phyloP scores from a whole-genome alignment of 2,329 filamentous ascomycete species.

The Scolecobasidium constrictum region DNA sequence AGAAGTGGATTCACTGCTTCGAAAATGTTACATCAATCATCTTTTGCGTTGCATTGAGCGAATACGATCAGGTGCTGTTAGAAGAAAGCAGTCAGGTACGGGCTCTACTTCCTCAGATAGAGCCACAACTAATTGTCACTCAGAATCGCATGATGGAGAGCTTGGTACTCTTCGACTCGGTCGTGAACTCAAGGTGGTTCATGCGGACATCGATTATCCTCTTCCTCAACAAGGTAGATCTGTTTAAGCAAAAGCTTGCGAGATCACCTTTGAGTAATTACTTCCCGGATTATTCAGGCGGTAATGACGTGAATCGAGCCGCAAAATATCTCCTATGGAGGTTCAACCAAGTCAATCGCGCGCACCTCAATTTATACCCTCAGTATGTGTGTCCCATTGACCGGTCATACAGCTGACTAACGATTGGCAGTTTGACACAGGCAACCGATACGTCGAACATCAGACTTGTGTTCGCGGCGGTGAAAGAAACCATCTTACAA shows the following conservation, averaged over 20 bases:
- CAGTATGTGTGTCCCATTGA: constrained; percentile 83
- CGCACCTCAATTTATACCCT: constrained; percentile 91
- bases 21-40: constrained; percentile 99
- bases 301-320: constrained; percentile 94
- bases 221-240: constrained; percentile 97
- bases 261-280: constrained; percentile 88
- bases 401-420: constrained; percentile 57
- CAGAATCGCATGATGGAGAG: constrained; percentile 99
- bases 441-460: constrained; percentile 98
- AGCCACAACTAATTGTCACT: constrained; percentile 14
- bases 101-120: background rate
- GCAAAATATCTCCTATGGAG: constrained; percentile 97
- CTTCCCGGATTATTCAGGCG: constrained; percentile 95
- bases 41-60: constrained; percentile 94
- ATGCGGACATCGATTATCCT: constrained; percentile 98
- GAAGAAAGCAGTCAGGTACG: constrained; percentile 94
- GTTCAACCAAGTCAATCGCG: constrained; percentile 96
- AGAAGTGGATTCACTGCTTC: constrained; percentile 99
- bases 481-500: constrained; percentile 97
- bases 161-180: constrained; percentile 88
- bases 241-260: constrained; percentile 90
- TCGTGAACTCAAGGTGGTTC: constrained; percentile 98
- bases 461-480: constrained; percentile 90
- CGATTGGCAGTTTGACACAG: constrained; percentile 68
- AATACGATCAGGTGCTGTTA: constrained; percentile 93